Evolutionary conservation across 192 early-diverging fungal species (phyloP), one percentile per base, ranked within the genome.

Genomic region (Coemansia brasiliensis): DNA sequence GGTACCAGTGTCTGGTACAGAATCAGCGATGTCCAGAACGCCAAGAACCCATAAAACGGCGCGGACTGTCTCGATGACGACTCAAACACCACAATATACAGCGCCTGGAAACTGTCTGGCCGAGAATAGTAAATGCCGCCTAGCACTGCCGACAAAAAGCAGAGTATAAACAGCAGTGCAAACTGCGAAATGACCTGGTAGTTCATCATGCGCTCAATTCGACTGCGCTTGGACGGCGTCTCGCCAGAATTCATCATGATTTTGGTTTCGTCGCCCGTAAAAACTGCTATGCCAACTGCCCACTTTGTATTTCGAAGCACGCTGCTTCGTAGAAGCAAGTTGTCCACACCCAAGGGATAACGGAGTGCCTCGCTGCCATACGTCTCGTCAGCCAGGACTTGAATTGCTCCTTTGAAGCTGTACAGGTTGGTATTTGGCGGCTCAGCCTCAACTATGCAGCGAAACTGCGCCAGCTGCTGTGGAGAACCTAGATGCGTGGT

Each of bases 1-100:
- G 96, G 96, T 9, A 98, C 91, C 25, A 98, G 88, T 52, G 94
- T 96, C 76, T 98, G 96, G 69, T 91, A 95, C 43, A 93, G 74
- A 71, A 96, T 93, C 39, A 98, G 70, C 40, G 88, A 83, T 5
- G 87, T 84, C 92, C 90, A 92, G 52, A 90, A 92, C 1, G 85
- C 88, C 51, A 88, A 52, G 45, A 92, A 90, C 5, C 81, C 87
- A 13, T 82, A 83, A 62, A 79, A 74, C 39, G 83, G 69, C 32
- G 82, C 59, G 0, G 64, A 67, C 4, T 39, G 44, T 16, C 48
- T 42, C 5, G 75, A 39, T 2, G 13, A 16, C 37, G 51, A 32
- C 38, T 80, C 79, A 21, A 59, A 72, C 20, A 64, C 72, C 7
- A 69, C 56, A n/a, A 74, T 55, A 39, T 71, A 83, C 16, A 63